Evolutionary conservation across 805 yeast genomes (phyloP), one percentile per base, ranked within the genome.

Genomic region (Kodamaea kakaduensis): DNA sequence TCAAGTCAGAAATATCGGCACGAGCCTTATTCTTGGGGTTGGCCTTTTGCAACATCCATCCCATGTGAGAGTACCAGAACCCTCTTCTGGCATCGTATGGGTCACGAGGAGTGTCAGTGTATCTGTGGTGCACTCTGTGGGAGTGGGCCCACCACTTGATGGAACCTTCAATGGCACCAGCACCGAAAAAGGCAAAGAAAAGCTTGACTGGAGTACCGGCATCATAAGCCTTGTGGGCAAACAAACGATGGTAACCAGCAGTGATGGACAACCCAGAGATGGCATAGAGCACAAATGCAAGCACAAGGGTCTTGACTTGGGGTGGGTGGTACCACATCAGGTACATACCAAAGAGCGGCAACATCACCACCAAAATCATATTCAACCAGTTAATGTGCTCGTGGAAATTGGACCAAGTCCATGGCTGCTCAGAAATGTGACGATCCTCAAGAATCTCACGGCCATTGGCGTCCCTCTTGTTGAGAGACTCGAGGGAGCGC

Each of bases 121-220:
- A 84, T 67, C 94, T 73, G 64, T 84, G 94, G 59, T 84, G 94
- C 38, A 84, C 72, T 73, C 94, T 75, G 63, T 84, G 94, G 34
- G 83, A 73, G 57, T 84, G 93, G 31, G 82, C 77, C 94, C 94
- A 84, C 93, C 93, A 84, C 60, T 84, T 84, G 58, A 84, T 78
- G 26, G 90, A 82, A 46, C 94, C 94, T 59, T 84, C 88, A 32
- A 84, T 78, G 37, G 88, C 77, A 27, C 88, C 84, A 21, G 90
- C 86, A 44, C 94, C 94, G 50, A 84, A 84, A 17, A 81, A 58
- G 5, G 90, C 94, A 53, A 63, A 82, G 47, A 81, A 75, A 27
- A 81, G 51, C 46, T 78, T 73, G 27, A 81, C 67, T 10, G 85
- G 80, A 52, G 69, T 56, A 41, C 66, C 70, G 36, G 83, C 88